Evolutionary conservation across 2,329 filamentous ascomycete genomes (phyloP).

Genomic region (Phialophora chinensis): DNA sequence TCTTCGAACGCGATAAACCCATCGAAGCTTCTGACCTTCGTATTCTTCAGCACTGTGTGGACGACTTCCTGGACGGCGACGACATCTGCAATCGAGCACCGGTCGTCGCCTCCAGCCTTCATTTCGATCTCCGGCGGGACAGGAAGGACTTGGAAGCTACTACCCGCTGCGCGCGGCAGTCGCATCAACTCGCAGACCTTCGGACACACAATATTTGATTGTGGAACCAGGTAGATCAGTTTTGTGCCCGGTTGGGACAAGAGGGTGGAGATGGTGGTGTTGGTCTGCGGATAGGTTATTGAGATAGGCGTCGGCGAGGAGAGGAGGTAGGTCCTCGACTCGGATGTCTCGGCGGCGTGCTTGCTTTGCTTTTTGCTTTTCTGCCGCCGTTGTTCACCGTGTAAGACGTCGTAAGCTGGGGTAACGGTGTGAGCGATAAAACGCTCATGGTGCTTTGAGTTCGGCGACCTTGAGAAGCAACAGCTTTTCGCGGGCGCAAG

Average conservation of each 20-base stretch:
- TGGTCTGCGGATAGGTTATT: constrained; percentile 21
- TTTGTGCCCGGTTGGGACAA: constrained; percentile 25
- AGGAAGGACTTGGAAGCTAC: constrained; percentile 26
- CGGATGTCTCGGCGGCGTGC: neutral
- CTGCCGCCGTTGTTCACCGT: neutral
- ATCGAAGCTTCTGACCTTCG: constrained; percentile 26
- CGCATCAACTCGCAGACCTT: constrained; percentile 25
- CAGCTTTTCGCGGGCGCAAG: constrained; percentile 12
- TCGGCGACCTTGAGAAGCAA: neutral
- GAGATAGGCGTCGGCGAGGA: constrained; percentile 19
- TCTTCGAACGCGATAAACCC: constrained; percentile 31
- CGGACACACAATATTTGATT: constrained; percentile 26
- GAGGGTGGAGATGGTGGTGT: constrained; percentile 28
- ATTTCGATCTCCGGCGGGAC: constrained; percentile 21
- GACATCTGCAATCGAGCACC: constrained; percentile 6
- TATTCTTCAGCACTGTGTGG: constrained; percentile 27
- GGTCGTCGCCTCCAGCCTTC: neutral
- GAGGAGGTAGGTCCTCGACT: constrained; percentile 27
- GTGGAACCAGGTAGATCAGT: constrained; percentile 27
- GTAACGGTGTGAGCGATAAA: neutral
- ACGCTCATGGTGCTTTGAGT: constrained; percentile 9
- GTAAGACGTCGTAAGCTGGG: neutral
- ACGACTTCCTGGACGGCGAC: constrained; percentile 25
- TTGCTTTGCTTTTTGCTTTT: constrained; percentile 10
- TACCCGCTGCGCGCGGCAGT: constrained; percentile 20